These are phyloP conservation scores for Nicotiana paniculata DNA, from an alignment of 257 asterid genomes.

Conservation along the genomic window DNA sequence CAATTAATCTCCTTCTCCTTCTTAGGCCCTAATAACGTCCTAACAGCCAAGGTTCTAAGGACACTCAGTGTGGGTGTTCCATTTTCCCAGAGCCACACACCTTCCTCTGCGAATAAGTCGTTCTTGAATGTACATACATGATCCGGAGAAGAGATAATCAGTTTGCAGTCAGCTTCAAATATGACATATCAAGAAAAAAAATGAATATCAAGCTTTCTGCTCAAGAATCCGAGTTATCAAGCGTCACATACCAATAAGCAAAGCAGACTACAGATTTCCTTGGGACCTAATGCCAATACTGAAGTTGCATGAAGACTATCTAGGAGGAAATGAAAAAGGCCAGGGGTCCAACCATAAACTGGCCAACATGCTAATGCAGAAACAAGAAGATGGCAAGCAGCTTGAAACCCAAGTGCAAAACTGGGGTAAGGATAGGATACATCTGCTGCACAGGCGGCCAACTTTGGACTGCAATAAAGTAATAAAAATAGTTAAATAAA, in stretches of 20 bases:
- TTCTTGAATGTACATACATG: conserved; percentile 47
- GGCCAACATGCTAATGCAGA: conserved; percentile 99
- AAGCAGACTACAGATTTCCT: conserved; percentile 85
- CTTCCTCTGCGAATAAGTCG: conserved; percentile 77
- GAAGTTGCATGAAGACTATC: conserved; percentile 76
- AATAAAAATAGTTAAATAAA: conserved; percentile 10
- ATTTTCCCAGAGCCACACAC: conserved; percentile 80
- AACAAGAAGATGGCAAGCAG: conserved; percentile 89
- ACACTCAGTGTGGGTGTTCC: conserved; percentile 71
- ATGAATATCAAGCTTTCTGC: neutral
- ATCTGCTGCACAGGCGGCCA: conserved; percentile 81
- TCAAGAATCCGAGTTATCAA: conserved; percentile 17
- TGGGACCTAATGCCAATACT: conserved; percentile 82
- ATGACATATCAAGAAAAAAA: neutral
- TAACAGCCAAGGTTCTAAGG: conserved; percentile 61
- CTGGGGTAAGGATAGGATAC: conserved; percentile 62
- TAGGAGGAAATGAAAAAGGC: conserved; percentile 64
- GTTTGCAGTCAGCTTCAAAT: conserved; percentile 7
- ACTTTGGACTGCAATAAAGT: conserved; percentile 71
- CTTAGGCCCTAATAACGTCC: conserved; percentile 65
- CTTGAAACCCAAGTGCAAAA: conserved; percentile 67
- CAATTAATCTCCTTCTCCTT: conserved; percentile 74
- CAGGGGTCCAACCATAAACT: conserved; percentile 90
- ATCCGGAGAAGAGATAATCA: conserved; percentile 22
- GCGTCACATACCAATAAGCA: conserved; percentile 64